phyloP scores from a whole-genome alignment of 495 filamentous ascomycete genomes.

The Aspergillus leporis region DNA sequence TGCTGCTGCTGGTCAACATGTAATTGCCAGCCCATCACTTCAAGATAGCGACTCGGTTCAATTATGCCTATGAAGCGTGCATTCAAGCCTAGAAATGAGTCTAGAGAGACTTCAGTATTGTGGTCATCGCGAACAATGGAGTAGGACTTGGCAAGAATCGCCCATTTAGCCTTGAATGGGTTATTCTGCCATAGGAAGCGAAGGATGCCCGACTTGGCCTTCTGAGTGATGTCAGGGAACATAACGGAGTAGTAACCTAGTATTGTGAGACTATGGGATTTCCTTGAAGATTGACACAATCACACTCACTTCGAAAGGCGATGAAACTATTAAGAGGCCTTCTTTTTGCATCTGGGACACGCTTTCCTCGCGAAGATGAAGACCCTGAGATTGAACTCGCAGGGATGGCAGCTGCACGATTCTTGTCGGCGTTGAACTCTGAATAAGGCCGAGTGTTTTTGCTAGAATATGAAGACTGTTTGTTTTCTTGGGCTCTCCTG shows the following conservation, averaged over 20 bases:
- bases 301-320: conserved; percentile 46
- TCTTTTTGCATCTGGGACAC: conserved; percentile 14
- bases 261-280: conserved; percentile 18
- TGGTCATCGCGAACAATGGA: conserved; percentile 51
- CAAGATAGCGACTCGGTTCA: conserved; percentile 37
- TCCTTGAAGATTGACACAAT: neutral
- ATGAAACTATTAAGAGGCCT: conserved; percentile 51
- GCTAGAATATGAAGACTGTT: neutral
- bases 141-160: conserved; percentile 48
- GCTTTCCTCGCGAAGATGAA: conserved; percentile 12
- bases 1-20: conserved; percentile 20
- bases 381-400: neutral
- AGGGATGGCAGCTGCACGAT: neutral
- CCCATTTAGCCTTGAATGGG: conserved; percentile 48
- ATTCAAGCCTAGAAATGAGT: conserved; percentile 36
- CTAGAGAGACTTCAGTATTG: conserved; percentile 36
- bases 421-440: neutral
- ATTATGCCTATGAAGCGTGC: conserved; percentile 41
- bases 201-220: conserved; percentile 43
- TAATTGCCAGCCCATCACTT: conserved; percentile 40
- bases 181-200: conserved; percentile 46
- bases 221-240: conserved; percentile 42
- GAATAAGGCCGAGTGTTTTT: neutral
- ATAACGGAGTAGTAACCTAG: conserved; percentile 41
- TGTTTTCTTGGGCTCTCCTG: conserved; percentile 4